phyloP scores from a whole-genome alignment of 2,329 filamentous ascomycete genomes.

The Biscogniauxia sp. region DNA sequence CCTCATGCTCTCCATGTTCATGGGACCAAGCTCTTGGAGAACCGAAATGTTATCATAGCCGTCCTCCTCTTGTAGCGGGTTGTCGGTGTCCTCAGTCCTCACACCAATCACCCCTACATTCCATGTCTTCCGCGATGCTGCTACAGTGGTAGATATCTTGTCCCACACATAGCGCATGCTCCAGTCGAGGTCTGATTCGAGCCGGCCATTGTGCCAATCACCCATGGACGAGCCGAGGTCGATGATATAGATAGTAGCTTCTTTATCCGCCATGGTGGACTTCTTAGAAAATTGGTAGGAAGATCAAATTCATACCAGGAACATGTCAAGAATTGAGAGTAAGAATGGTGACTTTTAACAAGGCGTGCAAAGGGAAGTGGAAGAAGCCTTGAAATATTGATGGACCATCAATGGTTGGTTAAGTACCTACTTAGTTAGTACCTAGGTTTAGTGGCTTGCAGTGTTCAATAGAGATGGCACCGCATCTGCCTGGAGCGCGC shows the following conservation, averaged over 20 bases:
- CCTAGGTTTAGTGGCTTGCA: background rate
- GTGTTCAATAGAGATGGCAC: background rate
- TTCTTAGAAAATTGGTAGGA: background rate
- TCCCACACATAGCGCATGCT: constrained; percentile 93
- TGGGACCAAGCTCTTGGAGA: constrained; percentile 63
- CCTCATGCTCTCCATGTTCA: constrained; percentile 67
- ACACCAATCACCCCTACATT: constrained; percentile 78
- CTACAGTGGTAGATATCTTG: constrained; percentile 74
- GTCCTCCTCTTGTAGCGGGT: constrained; percentile 64
- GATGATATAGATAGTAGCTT: constrained; percentile 88
- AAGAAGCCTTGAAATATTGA: background rate
- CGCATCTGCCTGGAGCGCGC: constrained; percentile 21
- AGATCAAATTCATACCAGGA: too few relatives aligned
- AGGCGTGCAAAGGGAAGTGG: too few relatives aligned
- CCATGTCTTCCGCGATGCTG: constrained; percentile 67
- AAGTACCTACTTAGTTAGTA: background rate
- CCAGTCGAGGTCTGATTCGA: constrained; percentile 82
- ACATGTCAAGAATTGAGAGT: too few relatives aligned
- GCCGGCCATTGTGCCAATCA: constrained; percentile 65
- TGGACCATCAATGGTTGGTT: background rate
- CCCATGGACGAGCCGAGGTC: constrained; percentile 88
- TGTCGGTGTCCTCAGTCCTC: constrained; percentile 73
- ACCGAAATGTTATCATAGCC: constrained; percentile 82
- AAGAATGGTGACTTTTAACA: too few relatives aligned
- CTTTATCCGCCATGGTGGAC: constrained; percentile 78